Base-by-base conservation (phyloP, 2,329 filamentous ascomycete genomes). In the Fusarium nisikadoi region DNA sequence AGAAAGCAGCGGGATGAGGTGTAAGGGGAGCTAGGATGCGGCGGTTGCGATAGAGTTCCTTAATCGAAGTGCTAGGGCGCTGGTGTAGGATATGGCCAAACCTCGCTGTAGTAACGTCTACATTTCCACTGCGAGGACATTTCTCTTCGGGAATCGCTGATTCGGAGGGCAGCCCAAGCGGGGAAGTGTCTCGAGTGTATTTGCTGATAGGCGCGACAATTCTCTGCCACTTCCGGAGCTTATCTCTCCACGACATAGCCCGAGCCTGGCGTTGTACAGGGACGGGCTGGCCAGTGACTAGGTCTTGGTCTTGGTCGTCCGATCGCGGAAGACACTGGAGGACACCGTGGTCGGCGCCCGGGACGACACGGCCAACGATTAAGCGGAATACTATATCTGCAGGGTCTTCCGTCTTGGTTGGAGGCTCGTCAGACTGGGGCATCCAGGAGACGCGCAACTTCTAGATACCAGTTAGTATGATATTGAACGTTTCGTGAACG, bases 1-100 rank as follows among this genome's bases (percentile, higher is more conserved):
- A 78, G 20, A 90, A 80, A 19, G 81, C 78, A 23, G 82, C 78
- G 11, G 88, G 82, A 50, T 88, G 86, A 0, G 87, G 87, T 1
- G 84, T 77, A 8, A 82, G 61, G 5, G 88, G 84, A 2, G 81
- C 79, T 39, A 90, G 82, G 49, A 85, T 79, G 50, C 83, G 84
- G 9, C 72, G 71, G 19, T 41, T 52, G 20, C 71, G 67, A 16
- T 45, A n/a, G 35, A 70, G 60, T 14, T 38, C 35, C 27, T 42
- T 43, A 1, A 46, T 41, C 14, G 65, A 57, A 23, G 29, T 35
- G n/a, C 52, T 39, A 17, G 42, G 31, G 10, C 59, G 47, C 13
- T 45, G 39, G 65, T 86, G 84, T 1, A 90, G 81, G 38, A 89
- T 69, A 58, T 87, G 84, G 23, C 88, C 88, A 71, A 90, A 90